Evolutionary conservation across 257 asterid species (phyloP), one percentile per base, ranked within the genome.

Genomic region (Scutellaria baicalensis): DNA sequence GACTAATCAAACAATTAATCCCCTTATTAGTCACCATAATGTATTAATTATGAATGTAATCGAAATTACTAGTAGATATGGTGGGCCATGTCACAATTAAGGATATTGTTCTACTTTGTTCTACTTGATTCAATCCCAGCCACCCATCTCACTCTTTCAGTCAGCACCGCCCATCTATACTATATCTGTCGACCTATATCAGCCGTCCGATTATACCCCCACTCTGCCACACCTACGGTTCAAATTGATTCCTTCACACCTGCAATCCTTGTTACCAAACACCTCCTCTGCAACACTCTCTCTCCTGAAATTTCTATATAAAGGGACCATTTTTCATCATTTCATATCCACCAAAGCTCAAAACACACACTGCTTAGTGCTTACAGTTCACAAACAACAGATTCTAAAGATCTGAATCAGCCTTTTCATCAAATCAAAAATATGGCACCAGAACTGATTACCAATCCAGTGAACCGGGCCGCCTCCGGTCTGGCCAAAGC

Each of bases 401-500:
- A 31, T 12, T 31, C 44, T n/a, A 23, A 6, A 58, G 27, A 58
- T 18, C 8, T 2, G 13, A 17, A 10, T 48, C 68, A 16, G 56
- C 8, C 45, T 52, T 27, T 16, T 33, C 12, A 10, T 8, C 23
- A 23, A 5, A 33, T 36, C 38, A 55, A 52, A 36, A 56, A 45
- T 38, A 83, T 83, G 88, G 82, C 76, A 55, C 81, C 83, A 6
- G 72, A 75, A 59, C 44, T 78, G 21, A 14, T 42, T 57, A 74
- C 50, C 10, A 14, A 31, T 49, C 21, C 71, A 55, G 0, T 75
- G 56, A 77, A 68, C 77, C 60, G 78, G 40, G 60, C 73, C 38
- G 38, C 72, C n/a, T 50, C 81, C 71, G 79, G 85, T 62, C 18
- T 77, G 13, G 77, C 68, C 1, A 83, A 80, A 33, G 80, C 85